phyloP scores from a whole-genome alignment of 2,329 filamentous ascomycete species.

The Fusarium sp. region DNA sequence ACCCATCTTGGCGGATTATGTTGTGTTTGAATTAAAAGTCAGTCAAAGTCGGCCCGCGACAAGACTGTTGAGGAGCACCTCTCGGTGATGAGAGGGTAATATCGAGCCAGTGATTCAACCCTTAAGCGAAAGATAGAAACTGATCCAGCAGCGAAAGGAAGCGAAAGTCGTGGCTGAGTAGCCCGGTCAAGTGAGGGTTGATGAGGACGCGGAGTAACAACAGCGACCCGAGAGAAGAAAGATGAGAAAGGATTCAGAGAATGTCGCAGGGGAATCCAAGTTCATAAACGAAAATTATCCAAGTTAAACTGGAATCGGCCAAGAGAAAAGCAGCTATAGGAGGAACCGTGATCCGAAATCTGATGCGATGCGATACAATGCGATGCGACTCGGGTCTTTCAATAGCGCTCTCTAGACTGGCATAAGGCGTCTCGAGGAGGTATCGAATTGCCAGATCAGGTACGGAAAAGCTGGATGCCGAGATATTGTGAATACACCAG shows the following conservation, averaged over 20 bases:
- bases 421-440: slow-evolving; percentile 29
- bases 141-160: slow-evolving; percentile 70
- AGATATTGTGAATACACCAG: slow-evolving; percentile 32
- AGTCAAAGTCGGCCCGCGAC: slow-evolving; percentile 43
- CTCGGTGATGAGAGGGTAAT: slow-evolving; percentile 9
- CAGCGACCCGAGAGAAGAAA: slow-evolving; percentile 43
- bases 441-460: slow-evolving; percentile 29
- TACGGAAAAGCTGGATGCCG: slow-evolving; percentile 41
- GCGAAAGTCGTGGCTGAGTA: slow-evolving; percentile 43
- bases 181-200: slow-evolving; percentile 31
- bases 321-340: slow-evolving; percentile 23
- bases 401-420: slow-evolving; percentile 25
- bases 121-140: slow-evolving; percentile 60
- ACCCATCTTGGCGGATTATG: slow-evolving; percentile 52
- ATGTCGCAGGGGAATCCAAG: slow-evolving; percentile 27
- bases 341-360: slow-evolving; percentile 37
- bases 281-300: slow-evolving; percentile 42
- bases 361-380: slow-evolving; percentile 21
- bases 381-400: slow-evolving; percentile 20
- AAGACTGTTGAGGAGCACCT: slow-evolving; percentile 27
- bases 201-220: slow-evolving; percentile 37
- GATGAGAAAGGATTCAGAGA: slow-evolving; percentile 29
- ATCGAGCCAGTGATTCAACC: slow-evolving; percentile 27
- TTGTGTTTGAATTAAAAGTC: slow-evolving; percentile 17
- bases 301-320: neutral